Conservation (phyloP, 2,329 filamentous ascomycete species). For the Bipolaris cookei region DNA sequence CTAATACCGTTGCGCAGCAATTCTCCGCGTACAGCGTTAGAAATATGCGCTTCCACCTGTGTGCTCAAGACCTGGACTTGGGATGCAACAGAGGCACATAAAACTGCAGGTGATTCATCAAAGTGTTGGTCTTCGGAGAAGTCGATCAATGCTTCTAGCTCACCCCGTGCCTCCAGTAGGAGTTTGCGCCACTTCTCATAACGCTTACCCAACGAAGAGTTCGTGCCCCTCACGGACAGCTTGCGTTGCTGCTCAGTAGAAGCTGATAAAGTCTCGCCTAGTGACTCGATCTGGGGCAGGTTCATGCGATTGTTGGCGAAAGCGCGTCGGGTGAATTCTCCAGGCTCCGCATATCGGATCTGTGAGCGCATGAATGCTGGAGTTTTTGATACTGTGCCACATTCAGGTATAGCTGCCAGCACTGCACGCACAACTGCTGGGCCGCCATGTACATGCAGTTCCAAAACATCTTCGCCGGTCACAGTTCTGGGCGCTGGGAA, state of each 20-base stretch:
- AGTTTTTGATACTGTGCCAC: constrained; percentile 28
- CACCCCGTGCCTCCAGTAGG: constrained; percentile 81
- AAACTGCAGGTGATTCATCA: constrained; percentile 78
- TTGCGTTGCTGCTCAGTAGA: constrained; percentile 92
- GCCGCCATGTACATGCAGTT: constrained; percentile 94
- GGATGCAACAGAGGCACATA: constrained; percentile 71
- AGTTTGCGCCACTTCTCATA: constrained; percentile 85
- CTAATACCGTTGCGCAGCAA: constrained; percentile 83
- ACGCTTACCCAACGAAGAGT: constrained; percentile 69
- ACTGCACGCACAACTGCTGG: constrained; percentile 87
- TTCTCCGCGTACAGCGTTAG: constrained; percentile 81
- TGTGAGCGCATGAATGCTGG: constrained; percentile 19
- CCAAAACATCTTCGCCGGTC: constrained; percentile 90
- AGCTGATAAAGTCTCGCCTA: constrained; percentile 66
- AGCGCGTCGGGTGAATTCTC: constrained; percentile 91
- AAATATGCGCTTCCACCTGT: constrained; percentile 72
- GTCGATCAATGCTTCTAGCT: constrained; percentile 94
- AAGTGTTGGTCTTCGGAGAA: constrained; percentile 98
- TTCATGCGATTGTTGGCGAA: constrained; percentile 87
- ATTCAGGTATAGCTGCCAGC: constrained; percentile 73
- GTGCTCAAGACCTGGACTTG: constrained; percentile 68
- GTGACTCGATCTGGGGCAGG: constrained; percentile 77
- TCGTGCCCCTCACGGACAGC: constrained; percentile 79
- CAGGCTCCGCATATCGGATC: constrained; percentile 89
- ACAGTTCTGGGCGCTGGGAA: constrained; percentile 83